Evolutionary conservation across 164 flowering plant genomes (phyloP).

Genomic region (Saururus chinensis): DNA sequence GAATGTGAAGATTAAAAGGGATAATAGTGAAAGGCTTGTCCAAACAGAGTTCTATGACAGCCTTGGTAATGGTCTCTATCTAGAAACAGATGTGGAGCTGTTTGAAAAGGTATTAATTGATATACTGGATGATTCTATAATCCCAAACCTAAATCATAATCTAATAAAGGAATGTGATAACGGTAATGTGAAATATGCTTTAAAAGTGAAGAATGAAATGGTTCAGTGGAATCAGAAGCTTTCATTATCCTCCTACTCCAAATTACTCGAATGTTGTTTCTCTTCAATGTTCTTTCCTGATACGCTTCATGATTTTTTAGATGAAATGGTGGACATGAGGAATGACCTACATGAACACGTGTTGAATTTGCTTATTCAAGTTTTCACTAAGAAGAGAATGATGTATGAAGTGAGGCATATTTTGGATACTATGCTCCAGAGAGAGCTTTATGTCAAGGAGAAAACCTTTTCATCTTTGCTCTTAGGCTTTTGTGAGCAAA

Average conservation of each 20-base stretch:
- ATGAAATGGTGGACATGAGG: slow-evolving; percentile 30
- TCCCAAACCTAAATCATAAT: slow-evolving; percentile 48
- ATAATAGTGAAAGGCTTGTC: slow-evolving; percentile 38
- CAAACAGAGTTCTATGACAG: slow-evolving; percentile 65
- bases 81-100: slow-evolving; percentile 58
- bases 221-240: slow-evolving; percentile 54
- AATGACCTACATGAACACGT: slow-evolving; percentile 41
- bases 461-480: slow-evolving; percentile 39
- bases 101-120: slow-evolving; percentile 36
- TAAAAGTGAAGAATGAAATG: slow-evolving; percentile 38
- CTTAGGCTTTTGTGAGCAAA: slow-evolving; percentile 33
- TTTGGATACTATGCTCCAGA: slow-evolving; percentile 39
- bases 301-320: slow-evolving; percentile 24
- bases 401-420: slow-evolving; percentile 20
- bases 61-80: slow-evolving; percentile 89
- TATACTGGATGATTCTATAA: slow-evolving; percentile 46
- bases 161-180: slow-evolving; percentile 27
- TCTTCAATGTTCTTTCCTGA: slow-evolving; percentile 21
- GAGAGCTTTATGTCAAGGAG: slow-evolving; percentile 21
- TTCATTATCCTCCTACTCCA: slow-evolving; percentile 36
- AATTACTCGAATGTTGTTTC: slow-evolving; percentile 31
- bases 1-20: slow-evolving; percentile 59
- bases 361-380: slow-evolving; percentile 50
- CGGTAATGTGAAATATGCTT: slow-evolving; percentile 28
- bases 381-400: slow-evolving; percentile 33